phyloP scores from a whole-genome alignment of 1,284 basidiomycete species.

The Cutaneotrichosporon curvatum region DNA sequence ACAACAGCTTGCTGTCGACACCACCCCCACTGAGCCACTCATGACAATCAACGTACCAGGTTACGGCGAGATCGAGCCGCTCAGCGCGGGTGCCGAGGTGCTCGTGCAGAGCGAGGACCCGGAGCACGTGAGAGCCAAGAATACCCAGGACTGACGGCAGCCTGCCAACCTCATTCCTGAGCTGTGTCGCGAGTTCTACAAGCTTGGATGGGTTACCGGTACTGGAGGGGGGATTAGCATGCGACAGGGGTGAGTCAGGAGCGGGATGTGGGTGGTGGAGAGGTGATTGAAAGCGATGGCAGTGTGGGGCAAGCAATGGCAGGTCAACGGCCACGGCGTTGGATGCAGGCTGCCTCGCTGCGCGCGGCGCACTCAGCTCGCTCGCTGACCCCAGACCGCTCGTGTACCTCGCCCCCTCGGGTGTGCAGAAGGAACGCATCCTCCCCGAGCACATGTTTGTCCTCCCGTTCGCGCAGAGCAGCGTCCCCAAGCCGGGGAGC shows the following conservation, averaged over 20 bases:
- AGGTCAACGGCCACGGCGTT: too few species aligned
- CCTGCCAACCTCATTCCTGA: slow-evolving; percentile 76
- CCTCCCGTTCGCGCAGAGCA: slow-evolving; percentile 63
- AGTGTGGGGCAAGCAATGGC: too few species aligned
- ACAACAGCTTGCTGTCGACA: too few species aligned
- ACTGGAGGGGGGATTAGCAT: slow-evolving; percentile 61
- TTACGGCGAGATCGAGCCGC: slow-evolving; percentile 18
- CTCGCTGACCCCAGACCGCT: slow-evolving; percentile 55
- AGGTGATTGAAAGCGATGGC: background rate
- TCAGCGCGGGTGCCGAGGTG: slow-evolving; percentile 30
- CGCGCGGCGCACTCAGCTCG: too few species aligned
- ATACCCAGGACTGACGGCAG: slow-evolving; percentile 42
- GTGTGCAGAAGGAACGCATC: slow-evolving; percentile 81
- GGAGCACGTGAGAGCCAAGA: slow-evolving; percentile 44
- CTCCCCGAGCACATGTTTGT: slow-evolving; percentile 72
- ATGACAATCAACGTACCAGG: slow-evolving; percentile 10
- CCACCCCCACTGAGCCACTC: too few species aligned
- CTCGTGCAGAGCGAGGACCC: slow-evolving; percentile 47
- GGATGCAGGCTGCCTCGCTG: too few species aligned
- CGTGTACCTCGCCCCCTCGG: slow-evolving; percentile 78
- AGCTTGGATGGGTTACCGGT: slow-evolving; percentile 57
- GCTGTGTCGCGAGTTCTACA: slow-evolving; percentile 55
- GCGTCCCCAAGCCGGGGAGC: slow-evolving; percentile 54
- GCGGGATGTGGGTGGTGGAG: background rate
- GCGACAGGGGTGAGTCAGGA: slow-evolving; percentile 55